Evolutionary conservation across 2,329 filamentous ascomycete species (phyloP), one percentile per base, ranked within the genome.

Genomic region (Dryadomyces quercivorus): DNA sequence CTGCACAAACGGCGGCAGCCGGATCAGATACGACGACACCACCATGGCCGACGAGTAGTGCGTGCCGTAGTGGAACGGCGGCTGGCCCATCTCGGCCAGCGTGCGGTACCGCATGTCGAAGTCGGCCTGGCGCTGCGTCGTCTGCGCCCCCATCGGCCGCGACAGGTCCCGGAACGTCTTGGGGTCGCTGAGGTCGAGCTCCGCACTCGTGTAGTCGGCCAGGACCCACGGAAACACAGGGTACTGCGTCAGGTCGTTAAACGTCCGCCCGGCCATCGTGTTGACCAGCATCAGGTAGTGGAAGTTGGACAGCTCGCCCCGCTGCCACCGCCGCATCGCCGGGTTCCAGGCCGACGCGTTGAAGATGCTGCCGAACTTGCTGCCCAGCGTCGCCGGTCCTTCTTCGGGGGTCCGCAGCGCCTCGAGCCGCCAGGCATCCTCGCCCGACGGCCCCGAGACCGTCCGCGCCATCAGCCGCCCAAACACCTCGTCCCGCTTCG

Each of bases 41-140:
- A 95, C 96, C 93, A 97, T 98, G 8, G 93, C 93, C 2, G 93
- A 97, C 1, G 93, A 97, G 67, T 98, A 98, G 66, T 98, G 94
- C 0, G 94, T 98, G 18, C 93, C 93, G 61, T 97, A 98, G 66
- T 98, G 93, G 66, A 96, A 98, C 0, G 93, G 87, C 0, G 87
- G 85, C 48, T 95, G 91, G 8, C 85, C 88, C 75, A 98, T 95
- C 65, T 97, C 93, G 1, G 85, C 85, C 66, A 98, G 85, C 16
- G 88, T 87, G 60, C 84, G 82, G 66, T 95, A 97, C 34, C 90
- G 82, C 62, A 94, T 87, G 52, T 82, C 78, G 63, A 93, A 95
- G 7, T 90, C 88, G 0, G 80, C 75, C 59, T 94, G 86, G 59
- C 92, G 80, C 54, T 81, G 77, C 0, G 77, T 72, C 1, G 85